Evolutionary conservation across 805 yeast genomes (phyloP).

Genomic region (Candida tallmaniae): DNA sequence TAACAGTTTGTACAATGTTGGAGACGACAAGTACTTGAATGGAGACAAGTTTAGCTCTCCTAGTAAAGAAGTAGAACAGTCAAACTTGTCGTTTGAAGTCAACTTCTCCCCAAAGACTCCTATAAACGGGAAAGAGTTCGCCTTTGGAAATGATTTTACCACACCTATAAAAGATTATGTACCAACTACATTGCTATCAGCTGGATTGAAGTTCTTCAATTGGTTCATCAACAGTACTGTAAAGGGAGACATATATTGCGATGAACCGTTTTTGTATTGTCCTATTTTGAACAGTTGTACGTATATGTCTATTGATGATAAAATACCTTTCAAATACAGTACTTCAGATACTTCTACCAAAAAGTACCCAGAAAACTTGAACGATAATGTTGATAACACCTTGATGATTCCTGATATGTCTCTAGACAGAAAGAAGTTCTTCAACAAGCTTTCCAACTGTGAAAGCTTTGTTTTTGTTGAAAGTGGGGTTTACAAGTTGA

Average conservation of each 20-base stretch:
- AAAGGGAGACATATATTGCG: conserved; percentile 56
- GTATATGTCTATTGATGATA: conserved; percentile 28
- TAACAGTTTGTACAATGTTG: conserved; percentile 28
- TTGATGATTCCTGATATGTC: conserved; percentile 21
- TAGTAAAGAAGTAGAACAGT: conserved; percentile 12
- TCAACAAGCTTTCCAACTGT: conserved; percentile 35
- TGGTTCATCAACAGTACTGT: conserved; percentile 61
- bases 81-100: conserved; percentile 32
- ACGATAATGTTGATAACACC: conserved; percentile 15
- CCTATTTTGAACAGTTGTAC: conserved; percentile 56
- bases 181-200: conserved; percentile 44
- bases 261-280: conserved; percentile 62
- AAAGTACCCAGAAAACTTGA: conserved; percentile 23
- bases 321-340: conserved; percentile 11
- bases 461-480: conserved; percentile 36
- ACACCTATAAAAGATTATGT: conserved; percentile 53
- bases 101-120: conserved; percentile 38
- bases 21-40: conserved; percentile 24
- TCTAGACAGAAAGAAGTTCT: conserved; percentile 40
- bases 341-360: conserved; percentile 8
- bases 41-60: conserved; percentile 9
- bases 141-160: conserved; percentile 69
- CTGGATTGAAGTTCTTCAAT: conserved; percentile 54
- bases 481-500: conserved; percentile 39
- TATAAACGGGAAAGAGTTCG: conserved; percentile 47